Evolutionary conservation across 352 stramenopile species (phyloP), one percentile per base, ranked within the genome.

Genomic region (Pythium oligandrum): DNA sequence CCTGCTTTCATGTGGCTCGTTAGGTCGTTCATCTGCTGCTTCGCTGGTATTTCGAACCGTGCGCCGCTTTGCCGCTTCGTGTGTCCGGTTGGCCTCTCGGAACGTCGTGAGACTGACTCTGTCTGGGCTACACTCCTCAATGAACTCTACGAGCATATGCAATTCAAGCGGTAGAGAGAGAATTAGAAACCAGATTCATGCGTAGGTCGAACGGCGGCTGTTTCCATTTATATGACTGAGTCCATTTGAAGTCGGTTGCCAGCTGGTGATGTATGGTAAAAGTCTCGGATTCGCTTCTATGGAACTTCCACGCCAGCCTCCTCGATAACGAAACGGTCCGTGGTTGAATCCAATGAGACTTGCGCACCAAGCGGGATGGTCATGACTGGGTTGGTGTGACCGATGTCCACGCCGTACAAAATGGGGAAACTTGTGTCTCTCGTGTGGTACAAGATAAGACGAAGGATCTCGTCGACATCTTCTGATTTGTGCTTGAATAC

Each of bases 371-470:
- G 57, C 12, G 75, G 69, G 37, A 83, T 66, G 4, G 73, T 87
- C 26, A 67, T 59, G 39, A 83, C 66, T 4, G 73, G 78, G 73
- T 84, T 80, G 7, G 78, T 85, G 58, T 86, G 70, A 3, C 74
- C 68, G 6, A 63, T 65, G 49, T 87, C 74, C 31, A 85, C 52
- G 44, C 74, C 74, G 59, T 85, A 86, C 4, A 85, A 35, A 52
- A 86, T 82, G 33, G 75, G 78, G 53, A 83, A 86, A 17, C 10
- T 59, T 2, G 44, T 62, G 47, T 43, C 71, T 8, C 73, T 61
- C 26, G 75, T 86, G 63, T 85, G 78, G 59, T 83, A 78, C 43
- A 62, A 38, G 30, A 88, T 48, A 6, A 86, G 59, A 2, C 69
- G 60, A 39, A 80, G 62, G 4, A 86, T 57, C 61, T 86, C 75